These are phyloP conservation scores for Beauveria varroae DNA, from an alignment of 2,329 filamentous ascomycete genomes.

Conservation along the genomic window DNA sequence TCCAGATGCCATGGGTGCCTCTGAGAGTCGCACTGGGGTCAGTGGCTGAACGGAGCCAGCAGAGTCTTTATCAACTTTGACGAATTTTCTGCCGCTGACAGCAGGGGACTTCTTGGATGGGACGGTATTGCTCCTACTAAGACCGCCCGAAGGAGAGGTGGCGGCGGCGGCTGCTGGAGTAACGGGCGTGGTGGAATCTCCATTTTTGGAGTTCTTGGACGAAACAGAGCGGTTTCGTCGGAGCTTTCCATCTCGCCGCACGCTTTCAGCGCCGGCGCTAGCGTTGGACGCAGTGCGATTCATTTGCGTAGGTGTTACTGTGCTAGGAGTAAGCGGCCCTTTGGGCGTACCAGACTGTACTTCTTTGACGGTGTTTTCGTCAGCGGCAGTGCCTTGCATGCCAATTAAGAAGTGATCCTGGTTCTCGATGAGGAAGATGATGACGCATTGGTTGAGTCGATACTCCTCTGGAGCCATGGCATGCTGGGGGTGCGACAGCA, in stretches of 20 bases:
- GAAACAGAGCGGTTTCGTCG: conserved; percentile 88
- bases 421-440: conserved; percentile 97
- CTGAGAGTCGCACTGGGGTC: conserved; percentile 22
- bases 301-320: conserved; percentile 43
- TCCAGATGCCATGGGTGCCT: conserved; percentile 14
- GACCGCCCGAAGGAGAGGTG: conserved; percentile 44
- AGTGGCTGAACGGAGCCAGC: conserved; percentile 31
- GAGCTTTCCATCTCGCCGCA: conserved; percentile 71
- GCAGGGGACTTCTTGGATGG: conserved; percentile 83
- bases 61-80: conserved; percentile 28
- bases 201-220: conserved; percentile 75
- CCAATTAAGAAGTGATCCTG: conserved; percentile 97
- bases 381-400: conserved; percentile 98
- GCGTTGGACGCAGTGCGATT: conserved; percentile 77
- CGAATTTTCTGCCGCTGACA: conserved; percentile 59
- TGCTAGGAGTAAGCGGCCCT: conserved; percentile 36
- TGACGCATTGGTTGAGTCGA: conserved; percentile 87
- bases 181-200: conserved; percentile 62
- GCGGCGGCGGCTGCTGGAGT: conserved; percentile 46
- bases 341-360: conserved; percentile 61
- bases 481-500: conserved; percentile 87
- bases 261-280: conserved; percentile 80
- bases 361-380: conserved; percentile 63
- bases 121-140: conserved; percentile 75
- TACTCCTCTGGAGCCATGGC: conserved; percentile 96